Conservation (phyloP, 2,329 filamentous ascomycete species). For the Lojkania enalia region DNA sequence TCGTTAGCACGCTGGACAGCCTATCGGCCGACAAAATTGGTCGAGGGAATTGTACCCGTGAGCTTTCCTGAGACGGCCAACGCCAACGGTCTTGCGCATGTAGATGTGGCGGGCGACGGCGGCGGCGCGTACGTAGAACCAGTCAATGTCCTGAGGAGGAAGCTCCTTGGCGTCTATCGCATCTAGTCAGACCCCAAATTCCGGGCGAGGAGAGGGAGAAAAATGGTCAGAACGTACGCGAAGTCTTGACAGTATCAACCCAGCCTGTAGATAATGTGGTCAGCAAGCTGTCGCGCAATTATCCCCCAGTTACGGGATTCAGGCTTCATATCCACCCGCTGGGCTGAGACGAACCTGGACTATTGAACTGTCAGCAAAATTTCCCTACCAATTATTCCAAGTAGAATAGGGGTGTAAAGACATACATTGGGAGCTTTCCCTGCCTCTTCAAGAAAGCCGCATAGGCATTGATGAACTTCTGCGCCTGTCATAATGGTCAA, state of each 20-base stretch:
- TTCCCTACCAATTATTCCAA: constrained; percentile 9
- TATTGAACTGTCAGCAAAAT: constrained; percentile 29
- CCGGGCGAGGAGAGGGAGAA: neutral
- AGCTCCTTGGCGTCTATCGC: constrained; percentile 81
- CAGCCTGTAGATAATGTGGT: constrained; percentile 70
- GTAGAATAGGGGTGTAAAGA: constrained; percentile 7
- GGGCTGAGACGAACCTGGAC: constrained; percentile 67
- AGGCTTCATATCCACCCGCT: constrained; percentile 49
- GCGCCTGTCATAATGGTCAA: constrained; percentile 59
- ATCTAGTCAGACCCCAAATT: constrained; percentile 18
- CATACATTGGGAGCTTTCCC: constrained; percentile 80
- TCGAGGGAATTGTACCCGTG: constrained; percentile 62
- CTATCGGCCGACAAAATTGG: neutral
- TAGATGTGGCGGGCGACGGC: constrained; percentile 98
- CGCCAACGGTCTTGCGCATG: constrained; percentile 98
- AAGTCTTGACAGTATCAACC: constrained; percentile 99
- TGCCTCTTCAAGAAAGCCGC: constrained; percentile 90
- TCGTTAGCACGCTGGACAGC: neutral
- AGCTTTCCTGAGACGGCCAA: constrained; percentile 94
- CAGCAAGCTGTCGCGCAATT: constrained; percentile 45
- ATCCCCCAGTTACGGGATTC: constrained; percentile 60
- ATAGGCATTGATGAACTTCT: constrained; percentile 88
- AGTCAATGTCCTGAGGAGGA: constrained; percentile 96
- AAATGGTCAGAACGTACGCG: constrained; percentile 47
- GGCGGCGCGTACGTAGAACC: constrained; percentile 88